phyloP scores from a whole-genome alignment of 2,329 filamentous ascomycete genomes.

The Epichloe festucae region DNA sequence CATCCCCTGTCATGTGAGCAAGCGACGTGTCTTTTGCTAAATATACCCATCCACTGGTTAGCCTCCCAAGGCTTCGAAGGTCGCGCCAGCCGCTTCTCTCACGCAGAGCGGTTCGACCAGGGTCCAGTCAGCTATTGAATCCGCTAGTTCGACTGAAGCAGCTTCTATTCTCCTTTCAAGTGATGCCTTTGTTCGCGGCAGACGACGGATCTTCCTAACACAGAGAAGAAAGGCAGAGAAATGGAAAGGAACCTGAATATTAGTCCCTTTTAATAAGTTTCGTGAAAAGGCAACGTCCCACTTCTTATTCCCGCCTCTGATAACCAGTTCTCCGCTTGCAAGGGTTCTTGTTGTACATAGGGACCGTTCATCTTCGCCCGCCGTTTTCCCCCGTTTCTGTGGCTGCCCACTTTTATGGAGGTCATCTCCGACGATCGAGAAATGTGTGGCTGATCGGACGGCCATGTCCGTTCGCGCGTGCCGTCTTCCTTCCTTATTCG shows the following conservation, averaged over 20 bases:
- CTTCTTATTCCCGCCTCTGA: too few species aligned
- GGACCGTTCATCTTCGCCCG: background rate
- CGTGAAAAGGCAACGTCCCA: too few species aligned
- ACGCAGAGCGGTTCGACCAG: background rate
- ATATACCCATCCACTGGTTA: too few species aligned
- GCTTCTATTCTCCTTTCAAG: too few species aligned
- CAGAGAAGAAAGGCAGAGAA: too few species aligned
- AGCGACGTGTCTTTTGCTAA: too few species aligned
- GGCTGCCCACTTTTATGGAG: constrained; percentile 1
- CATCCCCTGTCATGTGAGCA: too few species aligned
- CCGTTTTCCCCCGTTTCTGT: background rate
- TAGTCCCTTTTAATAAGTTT: too few species aligned
- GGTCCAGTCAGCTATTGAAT: background rate
- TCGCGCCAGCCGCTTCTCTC: background rate
- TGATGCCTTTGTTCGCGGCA: too few species aligned
- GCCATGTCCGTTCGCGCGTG: background rate
- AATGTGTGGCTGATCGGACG: constrained; percentile 1
- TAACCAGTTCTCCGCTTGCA: background rate
- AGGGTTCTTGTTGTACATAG: background rate
- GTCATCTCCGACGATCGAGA: constrained; percentile 1
- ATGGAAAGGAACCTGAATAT: too few species aligned
- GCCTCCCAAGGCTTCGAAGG: too few species aligned
- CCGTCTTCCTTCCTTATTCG: background rate
- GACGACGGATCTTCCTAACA: too few species aligned
- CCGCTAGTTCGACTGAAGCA: background rate